A percentile compares a stretch with the other conserved stretches of the same genome.
Evolutionary conservation across 495 filamentous ascomycete species (phyloP).

Genomic region (Podospora bellae-mahoneyi): DNA sequence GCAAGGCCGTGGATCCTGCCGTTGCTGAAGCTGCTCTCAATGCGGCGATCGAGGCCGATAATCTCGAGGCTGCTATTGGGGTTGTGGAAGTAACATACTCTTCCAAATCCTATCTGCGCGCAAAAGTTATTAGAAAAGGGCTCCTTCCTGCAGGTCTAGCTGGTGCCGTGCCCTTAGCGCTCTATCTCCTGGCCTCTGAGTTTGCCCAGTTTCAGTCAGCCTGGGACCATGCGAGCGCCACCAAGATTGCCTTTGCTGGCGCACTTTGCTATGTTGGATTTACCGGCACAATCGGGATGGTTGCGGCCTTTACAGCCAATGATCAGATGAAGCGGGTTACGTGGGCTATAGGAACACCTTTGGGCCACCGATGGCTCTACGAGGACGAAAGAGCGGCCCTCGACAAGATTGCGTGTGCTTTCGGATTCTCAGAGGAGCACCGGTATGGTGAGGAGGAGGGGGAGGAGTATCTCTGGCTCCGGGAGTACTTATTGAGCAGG

Average conservation of each 20-base stretch:
- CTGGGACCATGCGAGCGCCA: constrained; percentile 67
- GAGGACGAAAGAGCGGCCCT: constrained; percentile 91
- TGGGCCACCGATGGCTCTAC: constrained; percentile 81
- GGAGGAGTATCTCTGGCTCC: constrained; percentile 77
- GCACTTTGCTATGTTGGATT: constrained; percentile 77
- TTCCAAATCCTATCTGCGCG: constrained; percentile 65
- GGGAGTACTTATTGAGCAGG: constrained; percentile 72
- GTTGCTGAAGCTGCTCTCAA: constrained; percentile 68
- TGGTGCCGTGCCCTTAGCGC: constrained; percentile 61
- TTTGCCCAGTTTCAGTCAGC: constrained; percentile 61
- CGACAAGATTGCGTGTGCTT: constrained; percentile 79
- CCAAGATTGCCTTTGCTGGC: constrained; percentile 74
- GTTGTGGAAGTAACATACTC: constrained; percentile 78
- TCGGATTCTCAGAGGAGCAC: constrained; percentile 81
- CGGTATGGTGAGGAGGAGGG: constrained; percentile 88
- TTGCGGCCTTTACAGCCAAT: constrained; percentile 80
- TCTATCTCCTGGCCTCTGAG: constrained; percentile 62
- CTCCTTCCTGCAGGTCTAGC: constrained; percentile 41
- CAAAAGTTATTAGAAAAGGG: constrained; percentile 54
- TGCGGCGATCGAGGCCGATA: constrained; percentile 69
- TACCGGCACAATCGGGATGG: constrained; percentile 72
- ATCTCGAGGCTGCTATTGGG: constrained; percentile 70
- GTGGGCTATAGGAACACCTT: constrained; percentile 75
- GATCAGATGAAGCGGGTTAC: constrained; percentile 92
- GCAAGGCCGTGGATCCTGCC: constrained; percentile 64